A percentile compares a stretch with the other conserved stretches of the same genome.
phyloP scores from a whole-genome alignment of 495 filamentous ascomycete genomes.

The Penicilliopsis zonata region DNA sequence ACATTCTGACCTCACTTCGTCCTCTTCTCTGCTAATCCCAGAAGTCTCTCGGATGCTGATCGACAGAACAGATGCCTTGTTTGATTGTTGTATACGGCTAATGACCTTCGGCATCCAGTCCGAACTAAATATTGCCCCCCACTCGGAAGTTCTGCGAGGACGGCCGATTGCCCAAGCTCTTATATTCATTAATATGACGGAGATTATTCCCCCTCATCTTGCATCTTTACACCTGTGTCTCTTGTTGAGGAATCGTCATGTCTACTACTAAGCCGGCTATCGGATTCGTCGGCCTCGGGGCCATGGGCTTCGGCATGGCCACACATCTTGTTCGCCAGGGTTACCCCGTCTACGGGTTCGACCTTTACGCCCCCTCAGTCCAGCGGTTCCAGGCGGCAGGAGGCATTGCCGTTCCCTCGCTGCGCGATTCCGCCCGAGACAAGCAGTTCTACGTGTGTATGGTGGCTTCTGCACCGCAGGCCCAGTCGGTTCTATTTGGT shows the following conservation, averaged over 20 bases:
- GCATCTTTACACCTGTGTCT: too few species aligned
- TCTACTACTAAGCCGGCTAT: slow-evolving; percentile 45
- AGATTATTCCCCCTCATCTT: too few species aligned
- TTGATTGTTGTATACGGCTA: too few species aligned
- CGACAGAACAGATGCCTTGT: too few species aligned
- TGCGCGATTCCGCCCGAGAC: slow-evolving; percentile 48
- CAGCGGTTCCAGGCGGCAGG: slow-evolving; percentile 55
- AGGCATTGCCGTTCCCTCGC: slow-evolving; percentile 47
- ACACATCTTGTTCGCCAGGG: slow-evolving; percentile 59
- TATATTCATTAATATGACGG: too few species aligned
- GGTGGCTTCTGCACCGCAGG: slow-evolving; percentile 68
- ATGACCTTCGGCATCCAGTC: too few species aligned
- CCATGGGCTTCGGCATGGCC: slow-evolving; percentile 86
- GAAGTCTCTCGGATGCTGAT: too few species aligned
- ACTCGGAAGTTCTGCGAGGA: too few species aligned
- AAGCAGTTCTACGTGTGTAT: slow-evolving; percentile 60
- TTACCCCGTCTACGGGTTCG: slow-evolving; percentile 61
- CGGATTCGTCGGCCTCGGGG: slow-evolving; percentile 74
- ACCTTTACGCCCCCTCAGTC: slow-evolving; percentile 63
- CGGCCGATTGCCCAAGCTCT: too few species aligned
- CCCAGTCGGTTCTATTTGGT: slow-evolving; percentile 51
- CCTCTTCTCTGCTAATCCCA: too few species aligned
- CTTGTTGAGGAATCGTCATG: slow-evolving; percentile 4
- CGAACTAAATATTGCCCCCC: too few species aligned
- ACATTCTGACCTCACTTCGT: too few species aligned